Base-by-base conservation (phyloP, 495 filamentous ascomycete species). In the Thermothielavioides terrestris region DNA sequence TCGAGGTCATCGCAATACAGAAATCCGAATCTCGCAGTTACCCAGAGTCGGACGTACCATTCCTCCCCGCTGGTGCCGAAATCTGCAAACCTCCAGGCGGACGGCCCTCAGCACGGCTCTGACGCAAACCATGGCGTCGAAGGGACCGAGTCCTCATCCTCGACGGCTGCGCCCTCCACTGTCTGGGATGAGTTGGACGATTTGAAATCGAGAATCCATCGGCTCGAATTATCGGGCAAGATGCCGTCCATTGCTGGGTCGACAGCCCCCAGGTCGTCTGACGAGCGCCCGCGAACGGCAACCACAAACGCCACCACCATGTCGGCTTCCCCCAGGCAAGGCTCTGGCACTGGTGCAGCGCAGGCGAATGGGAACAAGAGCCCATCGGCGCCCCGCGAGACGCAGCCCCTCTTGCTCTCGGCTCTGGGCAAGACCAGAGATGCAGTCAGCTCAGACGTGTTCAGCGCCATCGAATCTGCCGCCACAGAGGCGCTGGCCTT, bases 161-260 rank as follows among this genome's bases (percentile, higher is more conserved):
- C 92, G 0, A 88, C 86, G 0, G 89, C 82, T 2, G 88, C 89
- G 8, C 85, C 89, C 18, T 94, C 92, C 2, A 94, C 88, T 1
- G 87, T 98, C 9, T 98, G 94, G 94, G 92, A 98, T 64, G 92
- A 98, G 66, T 69, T 98, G 17, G 92, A 98, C 56, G 94, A 97
- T 46, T 70, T 98, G 11, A 98, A 97, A 62, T 91, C 88, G 9
- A 81, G 94, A 18, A 95, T 98, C 54, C 82, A 85, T 51, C 87
- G 87, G 39, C 76, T 98, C n/a, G 92, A 98, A 62, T 63, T 91
- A 45, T 94, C 88, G 3, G 89, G 90, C 23, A 94, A 88, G 62
- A 68, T 89, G 11, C 89, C 91, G 1, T 70, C 87, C 0, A 88
- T 82, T 10, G 89, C 88, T 1, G 84, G 80, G 36, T 85, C 84